Conservation (phyloP, 2,329 filamentous ascomycete genomes). For the Monilinia fructigena region DNA sequence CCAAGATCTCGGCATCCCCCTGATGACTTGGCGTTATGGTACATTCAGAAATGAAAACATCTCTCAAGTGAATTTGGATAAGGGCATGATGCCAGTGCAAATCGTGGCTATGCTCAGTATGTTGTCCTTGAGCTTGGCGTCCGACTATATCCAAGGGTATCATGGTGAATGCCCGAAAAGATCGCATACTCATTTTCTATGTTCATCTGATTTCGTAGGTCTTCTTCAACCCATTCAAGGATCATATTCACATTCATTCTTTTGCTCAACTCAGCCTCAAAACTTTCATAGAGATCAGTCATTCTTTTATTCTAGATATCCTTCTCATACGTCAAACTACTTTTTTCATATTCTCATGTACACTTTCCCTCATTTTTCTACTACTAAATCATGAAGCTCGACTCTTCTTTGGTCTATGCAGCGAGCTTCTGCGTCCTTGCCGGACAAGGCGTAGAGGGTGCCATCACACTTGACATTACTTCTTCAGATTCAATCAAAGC, state of each 20-base stretch:
- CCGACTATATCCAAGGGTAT: neutral
- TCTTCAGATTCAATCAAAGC: constrained; percentile 37
- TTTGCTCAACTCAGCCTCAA: constrained; percentile 7
- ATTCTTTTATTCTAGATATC: constrained; percentile 16
- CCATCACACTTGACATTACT: constrained; percentile 20
- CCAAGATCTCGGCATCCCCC: constrained; percentile 25
- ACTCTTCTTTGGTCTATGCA: constrained; percentile 11
- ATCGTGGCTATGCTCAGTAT: constrained; percentile 14
- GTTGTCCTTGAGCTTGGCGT: constrained; percentile 1
- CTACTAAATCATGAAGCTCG: constrained; percentile 16
- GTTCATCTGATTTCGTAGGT: constrained; percentile 16
- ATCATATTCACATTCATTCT: constrained; percentile 16
- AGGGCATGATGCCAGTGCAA: constrained; percentile 12
- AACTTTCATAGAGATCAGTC: constrained; percentile 14
- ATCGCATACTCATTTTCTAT: constrained; percentile 2
- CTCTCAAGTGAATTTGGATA: neutral
- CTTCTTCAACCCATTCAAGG: neutral
- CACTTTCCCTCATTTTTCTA: neutral
- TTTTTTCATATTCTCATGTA: constrained; percentile 1
- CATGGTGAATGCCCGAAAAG: neutral
- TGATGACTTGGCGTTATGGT: constrained; percentile 7
- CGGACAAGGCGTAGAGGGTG: constrained; percentile 20
- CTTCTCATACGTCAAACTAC: constrained; percentile 6
- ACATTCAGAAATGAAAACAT: constrained; percentile 15
- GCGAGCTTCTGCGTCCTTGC: constrained; percentile 17